Evolutionary conservation across 73 alveolate species (phyloP).

Genomic region (Uronychia setigera): DNA sequence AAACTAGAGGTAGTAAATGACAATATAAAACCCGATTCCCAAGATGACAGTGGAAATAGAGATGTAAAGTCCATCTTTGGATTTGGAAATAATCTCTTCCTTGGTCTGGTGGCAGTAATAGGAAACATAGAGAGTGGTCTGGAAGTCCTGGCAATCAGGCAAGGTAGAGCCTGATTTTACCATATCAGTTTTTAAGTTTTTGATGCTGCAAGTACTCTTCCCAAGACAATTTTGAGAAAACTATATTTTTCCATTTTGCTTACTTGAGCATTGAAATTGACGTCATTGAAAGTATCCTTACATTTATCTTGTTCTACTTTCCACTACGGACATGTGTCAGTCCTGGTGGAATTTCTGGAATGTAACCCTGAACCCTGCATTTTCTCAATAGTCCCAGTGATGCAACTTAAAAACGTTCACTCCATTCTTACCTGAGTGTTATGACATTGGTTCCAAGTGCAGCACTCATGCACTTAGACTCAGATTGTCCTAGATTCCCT

Average conservation of each 20-base stretch:
- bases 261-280: neutral
- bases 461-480: neutral
- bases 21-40: slow-evolving; percentile 21
- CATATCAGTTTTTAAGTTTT: neutral
- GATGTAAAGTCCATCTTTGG: slow-evolving; percentile 29
- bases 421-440: neutral
- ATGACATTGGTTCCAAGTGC: neutral
- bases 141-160: neutral
- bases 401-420: neutral
- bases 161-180: neutral
- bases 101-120: slow-evolving; percentile 18
- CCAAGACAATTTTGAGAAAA: neutral
- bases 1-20: slow-evolving; percentile 16
- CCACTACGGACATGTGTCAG: neutral
- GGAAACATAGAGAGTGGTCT: neutral
- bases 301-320: no score
- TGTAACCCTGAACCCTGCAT: neutral
- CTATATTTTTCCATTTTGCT: neutral
- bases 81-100: slow-evolving; percentile 15
- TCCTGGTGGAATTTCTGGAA: neutral
- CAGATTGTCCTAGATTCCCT: neutral
- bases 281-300: neutral
- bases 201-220: neutral
- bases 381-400: neutral
- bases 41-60: slow-evolving; percentile 18